Base-by-base conservation (phyloP, 495 filamentous ascomycete genomes). In the Aspergillus campestris region DNA sequence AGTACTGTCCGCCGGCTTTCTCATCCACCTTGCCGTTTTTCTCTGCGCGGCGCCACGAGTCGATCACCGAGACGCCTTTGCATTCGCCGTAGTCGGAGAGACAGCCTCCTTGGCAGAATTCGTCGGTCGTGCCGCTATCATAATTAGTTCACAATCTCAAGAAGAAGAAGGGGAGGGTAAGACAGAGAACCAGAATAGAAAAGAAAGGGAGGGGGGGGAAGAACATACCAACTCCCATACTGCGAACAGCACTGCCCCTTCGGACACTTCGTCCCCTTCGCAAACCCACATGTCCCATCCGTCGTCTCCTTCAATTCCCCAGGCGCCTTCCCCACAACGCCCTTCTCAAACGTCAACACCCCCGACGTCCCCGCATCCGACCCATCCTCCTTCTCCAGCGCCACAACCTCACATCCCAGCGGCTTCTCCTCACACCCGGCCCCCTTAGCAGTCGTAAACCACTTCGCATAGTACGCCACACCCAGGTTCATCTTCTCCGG, bases 401-500 rank as follows among this genome's bases (percentile, higher is more conserved):
- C 51, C 8, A 72, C 73, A 0, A 80, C 78, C 9, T 73, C 66
- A 54, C 84, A 89, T 8, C 82, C 82, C 27, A 87, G 58, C 0
- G 80, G 74, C 4, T 72, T 32, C 7, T 51, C 57, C 2, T 62
- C 55, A 34, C 71, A 77, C 36, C 61, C 65, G 5, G 61, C 60
- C 2, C 71, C 57, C 13, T 74, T 69, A 47, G 77, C 69, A 0
- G 79, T 83, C 43, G 65, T 75, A 62, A 86, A 87, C 67, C 79
- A 88, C 58, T 87, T 87, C 10, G 75, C 71, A 55, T 88, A 88
- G 58, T 80, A 87, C 6, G 83, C 84, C 48, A 89, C 80, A 0
- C 85, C 84, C 4, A 89, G 71, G 62, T 87, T 87, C 27, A 83
- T 56, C 50, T 80, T 80, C 42, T 72, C 61, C 10, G 74, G 58